Percentiles rank a stretch among this genome's conserved stretches.
These are phyloP conservation scores for Monosporascus cannonballus DNA, from an alignment of 2,329 filamentous ascomycete genomes.

Conservation along the genomic window DNA sequence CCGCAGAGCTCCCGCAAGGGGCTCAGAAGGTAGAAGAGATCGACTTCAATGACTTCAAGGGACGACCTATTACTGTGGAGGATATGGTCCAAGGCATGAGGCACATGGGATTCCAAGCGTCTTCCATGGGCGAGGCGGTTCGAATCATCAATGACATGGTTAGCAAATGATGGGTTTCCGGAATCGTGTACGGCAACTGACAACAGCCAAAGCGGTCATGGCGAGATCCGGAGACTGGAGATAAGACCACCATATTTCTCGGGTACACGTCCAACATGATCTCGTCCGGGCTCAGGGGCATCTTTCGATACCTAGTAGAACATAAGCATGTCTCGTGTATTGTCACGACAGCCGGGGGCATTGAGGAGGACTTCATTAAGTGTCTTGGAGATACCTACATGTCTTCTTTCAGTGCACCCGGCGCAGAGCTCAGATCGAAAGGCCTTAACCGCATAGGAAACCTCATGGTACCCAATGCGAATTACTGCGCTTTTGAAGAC, in stretches of 20 bases:
- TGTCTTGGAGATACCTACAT: slow-evolving; percentile 93
- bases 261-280: slow-evolving; percentile 98
- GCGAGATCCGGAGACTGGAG: slow-evolving; percentile 71
- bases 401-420: slow-evolving; percentile 73
- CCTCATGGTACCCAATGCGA: slow-evolving; percentile 89
- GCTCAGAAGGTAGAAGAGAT: slow-evolving; percentile 82
- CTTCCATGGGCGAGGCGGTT: slow-evolving; percentile 68
- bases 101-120: slow-evolving; percentile 80
- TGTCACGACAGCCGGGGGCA: slow-evolving; percentile 89
- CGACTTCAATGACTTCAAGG: slow-evolving; percentile 80
- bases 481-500: slow-evolving; percentile 97
- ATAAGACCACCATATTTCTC: slow-evolving; percentile 87
- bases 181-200: slow-evolving; percentile 15
- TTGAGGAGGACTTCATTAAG: slow-evolving; percentile 98
- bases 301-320: slow-evolving; percentile 85
- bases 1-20: slow-evolving; percentile 71
- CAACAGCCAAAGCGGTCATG: slow-evolving; percentile 55
- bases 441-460: slow-evolving; percentile 97
- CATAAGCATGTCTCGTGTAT: slow-evolving; percentile 89
- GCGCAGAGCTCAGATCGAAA: slow-evolving; percentile 71
- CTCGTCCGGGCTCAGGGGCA: slow-evolving; percentile 87
- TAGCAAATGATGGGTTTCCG: slow-evolving; percentile 23
- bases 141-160: slow-evolving; percentile 96
- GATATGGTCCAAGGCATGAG: slow-evolving; percentile 78
- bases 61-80: slow-evolving; percentile 72